phyloP scores from a whole-genome alignment of 148 eudicot species.

The Persicaria maculosa region DNA sequence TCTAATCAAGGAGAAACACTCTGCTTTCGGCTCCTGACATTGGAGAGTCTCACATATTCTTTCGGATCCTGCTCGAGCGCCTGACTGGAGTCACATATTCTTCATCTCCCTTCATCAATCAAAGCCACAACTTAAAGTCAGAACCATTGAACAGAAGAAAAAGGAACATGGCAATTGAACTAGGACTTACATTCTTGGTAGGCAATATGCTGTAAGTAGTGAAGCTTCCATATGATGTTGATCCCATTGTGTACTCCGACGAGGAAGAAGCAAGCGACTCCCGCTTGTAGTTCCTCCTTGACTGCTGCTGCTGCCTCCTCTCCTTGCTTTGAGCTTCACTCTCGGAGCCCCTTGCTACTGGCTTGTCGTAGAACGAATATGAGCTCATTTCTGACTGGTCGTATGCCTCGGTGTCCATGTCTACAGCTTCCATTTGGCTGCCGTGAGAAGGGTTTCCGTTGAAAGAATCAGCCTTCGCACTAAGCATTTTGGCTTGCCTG shows the following conservation, averaged over 20 bases:
- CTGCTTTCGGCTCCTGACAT: too few relatives aligned
- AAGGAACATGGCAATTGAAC: background rate
- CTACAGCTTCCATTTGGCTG: constrained; percentile 25
- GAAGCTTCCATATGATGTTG: constrained; percentile 92
- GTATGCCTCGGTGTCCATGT: constrained; percentile 45
- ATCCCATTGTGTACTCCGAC: constrained; percentile 43
- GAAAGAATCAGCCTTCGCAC: background rate
- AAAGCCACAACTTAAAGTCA: background rate
- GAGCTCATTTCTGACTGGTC: constrained; percentile 56
- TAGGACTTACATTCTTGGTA: constrained; percentile 45
- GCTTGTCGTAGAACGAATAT: constrained; percentile 36
- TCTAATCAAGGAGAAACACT: too few relatives aligned
- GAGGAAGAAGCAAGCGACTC: constrained; percentile 82
- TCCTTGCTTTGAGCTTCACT: constrained; percentile 54
- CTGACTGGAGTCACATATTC: constrained; percentile 85
- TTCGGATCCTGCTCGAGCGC: constrained; percentile 85
- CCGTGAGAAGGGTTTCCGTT: background rate
- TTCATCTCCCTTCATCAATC: constrained; percentile 52
- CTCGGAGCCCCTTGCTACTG: constrained; percentile 16
- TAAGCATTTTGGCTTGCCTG: background rate
- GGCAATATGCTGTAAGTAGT: constrained; percentile 67
- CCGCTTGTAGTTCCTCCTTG: constrained; percentile 40
- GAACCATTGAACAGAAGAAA: background rate
- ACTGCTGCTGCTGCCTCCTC: constrained; percentile 22
- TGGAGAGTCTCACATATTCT: constrained; percentile 13